Base-by-base conservation (phyloP, 345 rosid genomes). In the Corchorus olitorius region DNA sequence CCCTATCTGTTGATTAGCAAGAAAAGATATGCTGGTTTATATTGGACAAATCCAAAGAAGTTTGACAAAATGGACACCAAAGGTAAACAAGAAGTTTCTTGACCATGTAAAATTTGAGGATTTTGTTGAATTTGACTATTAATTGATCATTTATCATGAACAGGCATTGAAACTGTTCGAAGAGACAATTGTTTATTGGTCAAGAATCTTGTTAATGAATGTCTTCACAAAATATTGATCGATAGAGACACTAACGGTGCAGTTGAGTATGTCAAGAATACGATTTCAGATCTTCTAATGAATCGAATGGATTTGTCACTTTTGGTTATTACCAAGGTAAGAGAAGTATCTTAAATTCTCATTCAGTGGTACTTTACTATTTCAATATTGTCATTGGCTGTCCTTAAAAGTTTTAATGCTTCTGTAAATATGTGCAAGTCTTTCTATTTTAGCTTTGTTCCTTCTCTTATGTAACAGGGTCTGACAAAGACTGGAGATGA, bases 21-120 rank as follows among this genome's bases (percentile, higher is more conserved):
- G 91, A 96, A 96, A 88, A 90, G 97, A 85, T 96, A 96, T 86
- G 98, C 99, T 84, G 99, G 99, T 83, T 87, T 96, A 83, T 85
- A 79, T 61, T 96, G 98, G 98, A 93, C 99, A 59, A 92, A 84
- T 80, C 90, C 97, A 14, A 77, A 87, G 43, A 88, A 88, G 74
- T 93, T 84, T 79, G 99, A 96, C 87, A 93, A 96, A 82, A 93
- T 96, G 97, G 98, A 93, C 81, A 91, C 98, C 63, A 96, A 96
- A 90, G 98, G 98, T 93, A 84, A 81, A 73, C 27, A 54, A 34
- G 73, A 39, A 33, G 65, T 74, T 75, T 68, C 68, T 74, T 35
- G 27, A 70, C 64, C 19, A 14, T 78, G 46, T 80, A 53, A 73
- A 56, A 75, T 77, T 22, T 65, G 8, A 76, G 1, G 8, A 8